Percentiles rank a stretch among this genome's conserved stretches.
These are phyloP conservation scores for Leptographium wingfieldii DNA, from an alignment of 2,329 filamentous ascomycete genomes.

Conservation along the genomic window DNA sequence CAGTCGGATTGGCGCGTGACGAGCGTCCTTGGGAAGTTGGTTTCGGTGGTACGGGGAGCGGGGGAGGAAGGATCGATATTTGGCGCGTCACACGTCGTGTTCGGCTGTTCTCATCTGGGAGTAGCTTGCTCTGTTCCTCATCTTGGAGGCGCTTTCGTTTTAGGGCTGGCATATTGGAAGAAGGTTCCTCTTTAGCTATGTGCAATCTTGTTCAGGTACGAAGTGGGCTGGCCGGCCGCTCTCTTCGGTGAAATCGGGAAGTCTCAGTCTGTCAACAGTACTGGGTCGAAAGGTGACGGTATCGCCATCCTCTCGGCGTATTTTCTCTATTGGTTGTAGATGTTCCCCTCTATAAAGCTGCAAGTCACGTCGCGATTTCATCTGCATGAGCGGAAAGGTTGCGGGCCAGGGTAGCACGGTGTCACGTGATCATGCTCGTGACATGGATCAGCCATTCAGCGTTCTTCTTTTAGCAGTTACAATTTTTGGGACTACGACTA, in stretches of 20 bases:
- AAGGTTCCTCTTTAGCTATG: not conserved
- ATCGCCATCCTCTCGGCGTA: not conserved
- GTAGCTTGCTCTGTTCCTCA: conserved; percentile 1
- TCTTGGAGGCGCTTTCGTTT: conserved; percentile 20
- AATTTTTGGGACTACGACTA: not conserved
- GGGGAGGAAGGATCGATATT: conserved; percentile 21
- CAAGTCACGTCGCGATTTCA: not conserved
- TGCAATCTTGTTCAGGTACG: not conserved
- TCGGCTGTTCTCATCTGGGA: not conserved
- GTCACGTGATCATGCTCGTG: not conserved
- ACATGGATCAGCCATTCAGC: not conserved
- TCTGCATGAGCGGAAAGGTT: not conserved
- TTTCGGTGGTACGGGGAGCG: conserved; percentile 20
- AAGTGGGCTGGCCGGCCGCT: not conserved
- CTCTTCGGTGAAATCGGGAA: not conserved
- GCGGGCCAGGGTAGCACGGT: not conserved
- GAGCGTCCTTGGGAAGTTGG: conserved; percentile 17
- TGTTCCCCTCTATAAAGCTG: not conserved
- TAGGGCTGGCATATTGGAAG: conserved; percentile 14
- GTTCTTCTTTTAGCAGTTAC: not conserved
- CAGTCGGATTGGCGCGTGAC: conserved; percentile 9
- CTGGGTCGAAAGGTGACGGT: not conserved
- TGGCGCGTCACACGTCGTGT: conserved; percentile 23
- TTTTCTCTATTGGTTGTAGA: not conserved
- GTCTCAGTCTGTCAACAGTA: not conserved